A percentile compares a stretch with the other conserved stretches of the same genome.
These are phyloP conservation scores for Zygoascus sp. DNA, from an alignment of 1,139 yeast genomes.

Conservation along the genomic window DNA sequence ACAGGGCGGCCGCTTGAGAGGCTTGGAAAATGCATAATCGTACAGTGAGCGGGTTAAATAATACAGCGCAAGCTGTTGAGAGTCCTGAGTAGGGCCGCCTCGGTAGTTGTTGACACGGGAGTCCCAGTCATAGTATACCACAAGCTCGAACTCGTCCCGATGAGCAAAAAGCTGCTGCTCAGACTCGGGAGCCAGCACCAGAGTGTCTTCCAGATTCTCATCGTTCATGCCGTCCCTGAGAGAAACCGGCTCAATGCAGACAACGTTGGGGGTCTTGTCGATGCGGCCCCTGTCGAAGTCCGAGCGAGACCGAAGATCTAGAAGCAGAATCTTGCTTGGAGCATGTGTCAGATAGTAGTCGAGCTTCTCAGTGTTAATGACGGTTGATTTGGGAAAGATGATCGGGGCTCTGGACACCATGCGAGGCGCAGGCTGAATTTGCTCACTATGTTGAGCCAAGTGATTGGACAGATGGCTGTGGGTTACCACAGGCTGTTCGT, in stretches of 20 bases:
- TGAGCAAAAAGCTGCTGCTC: conserved; percentile 51
- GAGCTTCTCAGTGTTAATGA: conserved; percentile 31
- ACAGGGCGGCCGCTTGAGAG: conserved; percentile 50
- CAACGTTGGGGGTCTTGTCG: conserved; percentile 43
- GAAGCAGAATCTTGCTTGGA: conserved; percentile 41
- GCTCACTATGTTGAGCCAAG: background rate
- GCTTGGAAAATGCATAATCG: conserved; percentile 40
- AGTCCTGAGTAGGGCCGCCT: conserved; percentile 21
- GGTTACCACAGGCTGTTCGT: background rate
- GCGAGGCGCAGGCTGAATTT: conserved; percentile 13
- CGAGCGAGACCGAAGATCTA: conserved; percentile 62
- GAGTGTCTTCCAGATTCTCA: conserved; percentile 53
- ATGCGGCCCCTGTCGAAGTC: conserved; percentile 61
- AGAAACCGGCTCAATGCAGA: conserved; percentile 69
- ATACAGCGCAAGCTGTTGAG: conserved; percentile 20
- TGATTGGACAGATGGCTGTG: conserved; percentile 5
- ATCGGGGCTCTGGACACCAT: conserved; percentile 14
- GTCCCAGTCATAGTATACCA: conserved; percentile 56
- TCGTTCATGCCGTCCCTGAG: conserved; percentile 47
- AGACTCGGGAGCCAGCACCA: conserved; percentile 50
- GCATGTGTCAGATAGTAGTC: conserved; percentile 25
- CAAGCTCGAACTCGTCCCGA: conserved; percentile 52
- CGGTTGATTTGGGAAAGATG: conserved; percentile 31
- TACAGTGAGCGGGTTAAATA: conserved; percentile 30
- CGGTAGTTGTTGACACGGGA: conserved; percentile 22